Evolutionary conservation across 1,139 yeast species (phyloP), one percentile per base, ranked within the genome.

Genomic region (Blastobotrys proliferans): DNA sequence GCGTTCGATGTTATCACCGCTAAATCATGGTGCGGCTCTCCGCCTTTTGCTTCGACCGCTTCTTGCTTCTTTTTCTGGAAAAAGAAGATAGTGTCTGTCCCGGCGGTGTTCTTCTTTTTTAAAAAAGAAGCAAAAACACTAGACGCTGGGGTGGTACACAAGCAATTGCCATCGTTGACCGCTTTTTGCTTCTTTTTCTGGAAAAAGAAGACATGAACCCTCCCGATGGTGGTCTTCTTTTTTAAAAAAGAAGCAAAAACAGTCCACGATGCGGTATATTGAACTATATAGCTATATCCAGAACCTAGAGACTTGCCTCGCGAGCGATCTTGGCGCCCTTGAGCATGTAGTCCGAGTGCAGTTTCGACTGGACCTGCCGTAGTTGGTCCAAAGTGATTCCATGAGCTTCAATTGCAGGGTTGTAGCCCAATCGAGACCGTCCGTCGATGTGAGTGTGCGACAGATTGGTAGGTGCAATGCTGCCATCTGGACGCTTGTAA

Each of bases 371-470:
- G 26, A 51, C 54, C 29, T 38, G 40, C 30, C 43, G 27, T 16
- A 49, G 43, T 40, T 40, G 41, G 13, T 48, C 46, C 30, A 43
- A 29, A 2, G 60, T 54, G 28, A 58, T 45, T 22, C 52, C 56
- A 6, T 54, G 52, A 20, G 54, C 52, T 46, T 58, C 62, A 16
- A 55, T 40, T 11, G 63, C 63, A 8, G 63, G 61, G 41, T 58
- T 58, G 42, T 58, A 58, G 11, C 63, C 63, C 19, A 54, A 39
- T 26, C 62, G 48, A 20, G 46, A 37, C 28, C 58, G 45, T 2
- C 62, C 62, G 35, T 56, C 61, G 22, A 41, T 41, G n/a, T 34
- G 34, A 5, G 43, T 41, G 24, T 37, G 38, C 14, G 47, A 14
- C 32, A 39, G 32, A 19, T 41, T 42, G 11, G 40, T 36, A 3